Conservation (phyloP, 495 filamentous ascomycete species). For the Terfezia boudieri region DNA sequence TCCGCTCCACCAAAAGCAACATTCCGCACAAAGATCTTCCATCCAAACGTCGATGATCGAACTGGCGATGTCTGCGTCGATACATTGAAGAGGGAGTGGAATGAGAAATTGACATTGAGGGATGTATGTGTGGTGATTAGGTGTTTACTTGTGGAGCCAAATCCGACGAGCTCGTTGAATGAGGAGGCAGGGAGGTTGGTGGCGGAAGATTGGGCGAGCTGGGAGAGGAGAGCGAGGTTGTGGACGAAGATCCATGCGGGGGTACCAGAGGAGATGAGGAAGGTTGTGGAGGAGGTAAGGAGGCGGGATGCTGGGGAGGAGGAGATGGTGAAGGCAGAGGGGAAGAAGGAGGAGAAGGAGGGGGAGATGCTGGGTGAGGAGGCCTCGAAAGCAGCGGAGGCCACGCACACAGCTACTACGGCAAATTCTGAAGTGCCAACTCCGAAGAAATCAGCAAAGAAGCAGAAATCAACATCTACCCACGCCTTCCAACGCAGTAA, state of each 20-base stretch:
- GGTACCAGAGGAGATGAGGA: conserved; percentile 26
- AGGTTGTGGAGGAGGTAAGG: conserved; percentile 33
- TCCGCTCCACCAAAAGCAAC: conserved; percentile 40
- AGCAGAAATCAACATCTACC: no score
- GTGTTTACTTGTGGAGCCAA: conserved; percentile 50
- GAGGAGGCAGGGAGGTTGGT: conserved; percentile 38
- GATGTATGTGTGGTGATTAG: conserved; percentile 46
- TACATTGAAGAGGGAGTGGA: conserved; percentile 50
- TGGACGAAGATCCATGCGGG: conserved; percentile 46
- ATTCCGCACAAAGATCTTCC: conserved; percentile 48
- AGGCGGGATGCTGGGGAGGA: conserved; percentile 34
- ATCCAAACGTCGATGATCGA: conserved; percentile 47
- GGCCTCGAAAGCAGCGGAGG: neutral
- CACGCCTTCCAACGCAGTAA: no score
- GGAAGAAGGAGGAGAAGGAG: neutral
- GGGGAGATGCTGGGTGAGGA: neutral
- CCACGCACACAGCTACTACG: no score
- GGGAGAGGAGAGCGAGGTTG: conserved; percentile 34
- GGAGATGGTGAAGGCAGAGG: neutral
- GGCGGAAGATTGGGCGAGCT: conserved; percentile 33
- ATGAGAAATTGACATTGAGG: conserved; percentile 33
- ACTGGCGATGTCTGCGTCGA: conserved; percentile 49
- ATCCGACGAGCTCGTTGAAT: conserved; percentile 49
- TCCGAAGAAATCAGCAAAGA: no score
- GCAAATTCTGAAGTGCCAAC: no score